Evolutionary conservation across 1,284 basidiomycete species (phyloP).

Genomic region (Rhodotorula sp.): DNA sequence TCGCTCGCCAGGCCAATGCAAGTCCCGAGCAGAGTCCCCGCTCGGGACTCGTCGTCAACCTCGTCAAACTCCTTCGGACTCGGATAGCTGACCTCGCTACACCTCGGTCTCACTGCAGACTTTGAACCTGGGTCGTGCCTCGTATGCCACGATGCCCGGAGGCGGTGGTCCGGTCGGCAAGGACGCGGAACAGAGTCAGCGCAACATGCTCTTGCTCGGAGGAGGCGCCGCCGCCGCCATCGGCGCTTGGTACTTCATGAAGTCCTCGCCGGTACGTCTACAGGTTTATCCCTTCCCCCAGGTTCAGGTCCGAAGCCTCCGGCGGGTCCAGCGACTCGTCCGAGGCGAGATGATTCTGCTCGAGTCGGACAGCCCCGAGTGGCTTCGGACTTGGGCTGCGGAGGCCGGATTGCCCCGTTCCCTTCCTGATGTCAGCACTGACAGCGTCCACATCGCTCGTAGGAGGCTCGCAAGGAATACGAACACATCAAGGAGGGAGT

Average conservation of each 20-base stretch:
- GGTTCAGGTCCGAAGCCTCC: not conserved
- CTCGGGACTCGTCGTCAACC: not conserved
- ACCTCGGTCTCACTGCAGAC: not conserved
- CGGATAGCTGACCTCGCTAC: too few relatives aligned
- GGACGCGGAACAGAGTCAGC: not conserved
- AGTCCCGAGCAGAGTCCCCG: not conserved
- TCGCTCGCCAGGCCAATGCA: not conserved
- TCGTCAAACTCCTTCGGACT: too few relatives aligned
- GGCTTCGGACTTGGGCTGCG: too few relatives aligned
- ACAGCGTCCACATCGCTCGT: not conserved
- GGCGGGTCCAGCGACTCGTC: not conserved
- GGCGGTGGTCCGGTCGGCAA: not conserved
- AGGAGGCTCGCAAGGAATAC: constrained; percentile 10
- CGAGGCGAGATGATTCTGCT: not conserved
- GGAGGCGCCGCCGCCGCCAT: not conserved
- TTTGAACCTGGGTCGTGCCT: not conserved
- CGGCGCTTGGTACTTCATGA: constrained; percentile 1
- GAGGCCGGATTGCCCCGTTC: too few relatives aligned
- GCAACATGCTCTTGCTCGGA: constrained; percentile 3
- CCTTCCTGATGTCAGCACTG: not conserved
- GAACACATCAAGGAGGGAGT: constrained; percentile 7
- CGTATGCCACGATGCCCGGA: not conserved
- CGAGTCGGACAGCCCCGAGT: not conserved
- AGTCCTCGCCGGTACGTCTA: not conserved
- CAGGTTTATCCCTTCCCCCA: not conserved